Percentiles rank a stretch among this genome's conserved stretches.
phyloP scores from a whole-genome alignment of 306 rosid genomes.

The Castanea crenata region DNA sequence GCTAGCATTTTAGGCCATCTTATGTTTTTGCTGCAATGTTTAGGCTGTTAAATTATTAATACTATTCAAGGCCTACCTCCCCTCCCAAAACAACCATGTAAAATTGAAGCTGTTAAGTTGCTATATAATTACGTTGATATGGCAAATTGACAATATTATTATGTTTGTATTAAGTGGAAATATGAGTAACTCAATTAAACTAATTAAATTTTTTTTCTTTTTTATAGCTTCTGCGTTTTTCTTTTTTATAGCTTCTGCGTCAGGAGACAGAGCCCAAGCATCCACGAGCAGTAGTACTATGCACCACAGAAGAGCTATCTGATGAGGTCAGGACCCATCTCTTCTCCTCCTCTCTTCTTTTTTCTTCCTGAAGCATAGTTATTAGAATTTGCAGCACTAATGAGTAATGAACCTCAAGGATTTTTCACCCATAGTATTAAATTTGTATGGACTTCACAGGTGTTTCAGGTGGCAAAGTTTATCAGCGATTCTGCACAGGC shows the following conservation, averaged over 20 bases:
- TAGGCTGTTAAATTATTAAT: background rate
- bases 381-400: slow-evolving; percentile 9
- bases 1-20: background rate
- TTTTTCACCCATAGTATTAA: background rate
- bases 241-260: slow-evolving; percentile 57
- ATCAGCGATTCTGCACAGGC: slow-evolving; percentile 69
- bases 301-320: slow-evolving; percentile 88
- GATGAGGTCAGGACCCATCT: slow-evolving; percentile 62
- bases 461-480: slow-evolving; percentile 80
- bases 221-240: slow-evolving; percentile 62
- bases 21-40: background rate
- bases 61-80: background rate
- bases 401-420: background rate
- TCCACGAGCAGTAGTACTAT: slow-evolving; percentile 83
- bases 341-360: background rate
- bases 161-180: background rate
- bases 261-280: slow-evolving; percentile 81
- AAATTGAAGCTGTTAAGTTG: background rate
- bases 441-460: slow-evolving; percentile 43
- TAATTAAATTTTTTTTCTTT: background rate
- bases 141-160: background rate
- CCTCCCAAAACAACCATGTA: background rate
- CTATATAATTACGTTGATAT: background rate
- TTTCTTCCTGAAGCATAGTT: background rate
- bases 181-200: background rate